Conservation (phyloP, 2,329 filamentous ascomycete species). For the Zalaria sp. region DNA sequence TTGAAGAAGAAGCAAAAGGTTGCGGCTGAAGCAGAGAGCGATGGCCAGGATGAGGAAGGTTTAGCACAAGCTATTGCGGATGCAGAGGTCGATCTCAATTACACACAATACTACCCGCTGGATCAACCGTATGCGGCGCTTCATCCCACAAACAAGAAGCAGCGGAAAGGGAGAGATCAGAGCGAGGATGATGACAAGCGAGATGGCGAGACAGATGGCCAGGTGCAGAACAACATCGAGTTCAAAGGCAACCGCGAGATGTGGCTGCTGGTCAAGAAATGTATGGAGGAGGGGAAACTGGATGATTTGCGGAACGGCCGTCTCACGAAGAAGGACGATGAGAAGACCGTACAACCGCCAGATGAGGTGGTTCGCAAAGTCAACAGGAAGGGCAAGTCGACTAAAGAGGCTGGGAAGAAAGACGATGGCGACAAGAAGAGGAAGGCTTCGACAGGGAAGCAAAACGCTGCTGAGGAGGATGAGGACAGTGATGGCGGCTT, state of each 20-base stretch:
- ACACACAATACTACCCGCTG: constrained; percentile 58
- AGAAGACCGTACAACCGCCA: constrained; percentile 1
- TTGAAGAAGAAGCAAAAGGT: constrained; percentile 43
- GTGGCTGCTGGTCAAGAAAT: constrained; percentile 53
- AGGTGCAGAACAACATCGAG: constrained; percentile 16
- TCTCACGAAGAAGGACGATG: constrained; percentile 9
- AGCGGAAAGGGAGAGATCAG: constrained; percentile 15
- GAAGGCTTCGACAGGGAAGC: not conserved
- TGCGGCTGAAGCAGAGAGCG: constrained; percentile 34
- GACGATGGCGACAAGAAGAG: constrained; percentile 1
- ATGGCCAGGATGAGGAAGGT: constrained; percentile 19
- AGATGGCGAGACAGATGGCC: constrained; percentile 14
- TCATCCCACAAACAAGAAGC: constrained; percentile 22
- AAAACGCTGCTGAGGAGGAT: constrained; percentile 10
- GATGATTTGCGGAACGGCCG: constrained; percentile 42
- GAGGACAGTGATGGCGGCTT: constrained; percentile 22
- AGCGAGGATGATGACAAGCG: constrained; percentile 23
- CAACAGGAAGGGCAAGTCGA: constrained; percentile 2
- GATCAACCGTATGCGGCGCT: constrained; percentile 54
- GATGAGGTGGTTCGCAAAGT: not conserved
- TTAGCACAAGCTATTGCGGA: constrained; percentile 22
- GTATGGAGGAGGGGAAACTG: constrained; percentile 45
- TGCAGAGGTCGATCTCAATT: constrained; percentile 60
- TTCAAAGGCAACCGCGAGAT: constrained; percentile 38
- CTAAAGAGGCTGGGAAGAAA: constrained; percentile 2